phyloP scores from a whole-genome alignment of 2,329 filamentous ascomycete species.

The Exophiala sp. region DNA sequence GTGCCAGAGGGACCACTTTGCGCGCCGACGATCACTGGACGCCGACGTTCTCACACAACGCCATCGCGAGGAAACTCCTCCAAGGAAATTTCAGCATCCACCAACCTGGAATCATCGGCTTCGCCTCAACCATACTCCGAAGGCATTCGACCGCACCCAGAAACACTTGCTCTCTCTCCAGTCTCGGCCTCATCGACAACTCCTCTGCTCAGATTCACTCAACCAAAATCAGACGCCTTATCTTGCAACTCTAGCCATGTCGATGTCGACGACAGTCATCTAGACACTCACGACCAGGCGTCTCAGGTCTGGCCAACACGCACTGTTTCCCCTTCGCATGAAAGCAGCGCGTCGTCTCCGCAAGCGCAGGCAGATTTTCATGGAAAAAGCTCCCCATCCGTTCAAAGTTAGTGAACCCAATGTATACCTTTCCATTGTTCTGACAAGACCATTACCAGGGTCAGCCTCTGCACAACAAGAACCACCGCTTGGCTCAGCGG shows the following conservation, averaged over 20 bases:
- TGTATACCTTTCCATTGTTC: no score
- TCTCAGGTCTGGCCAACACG: no score
- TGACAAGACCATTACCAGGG: no score
- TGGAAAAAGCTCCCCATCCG: no score
- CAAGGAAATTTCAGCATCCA: not conserved
- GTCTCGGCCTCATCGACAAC: constrained; percentile 9
- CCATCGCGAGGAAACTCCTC: constrained; percentile 1
- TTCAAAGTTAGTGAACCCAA: no score
- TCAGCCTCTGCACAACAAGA: no score
- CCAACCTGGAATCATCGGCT: not conserved
- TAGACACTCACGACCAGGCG: not conserved
- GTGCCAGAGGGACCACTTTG: not conserved
- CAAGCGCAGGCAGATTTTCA: no score
- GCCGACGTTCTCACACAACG: constrained; percentile 2
- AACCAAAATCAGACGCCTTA: not conserved
- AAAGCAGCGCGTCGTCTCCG: no score
- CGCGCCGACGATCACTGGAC: not conserved
- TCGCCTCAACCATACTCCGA: not conserved
- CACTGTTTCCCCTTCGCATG: no score
- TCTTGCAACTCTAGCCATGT: not conserved
- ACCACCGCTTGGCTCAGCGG: no score
- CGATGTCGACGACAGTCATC: not conserved
- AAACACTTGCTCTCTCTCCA: not conserved
- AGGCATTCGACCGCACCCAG: constrained; percentile 4
- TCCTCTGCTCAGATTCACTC: constrained; percentile 9